These are phyloP conservation scores for Fistulinella staudtii DNA, from an alignment of 1,284 basidiomycete genomes.

Conservation along the genomic window DNA sequence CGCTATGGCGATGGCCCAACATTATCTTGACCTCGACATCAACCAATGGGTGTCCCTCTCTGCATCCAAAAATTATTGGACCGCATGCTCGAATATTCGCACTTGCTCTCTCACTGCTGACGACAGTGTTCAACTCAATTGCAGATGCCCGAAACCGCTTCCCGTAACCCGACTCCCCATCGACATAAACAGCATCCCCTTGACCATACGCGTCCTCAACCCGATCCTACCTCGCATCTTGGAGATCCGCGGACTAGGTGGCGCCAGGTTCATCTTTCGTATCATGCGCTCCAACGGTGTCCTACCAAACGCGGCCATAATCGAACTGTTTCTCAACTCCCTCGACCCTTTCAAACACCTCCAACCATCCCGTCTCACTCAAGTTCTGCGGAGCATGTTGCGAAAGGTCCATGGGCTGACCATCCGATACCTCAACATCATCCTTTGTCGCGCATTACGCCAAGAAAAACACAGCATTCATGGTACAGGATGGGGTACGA, in stretches of 20 bases:
- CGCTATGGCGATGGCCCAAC: no score
- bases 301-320: conserved; percentile 48
- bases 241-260: conserved; percentile 43
- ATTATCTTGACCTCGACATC: no score
- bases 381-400: conserved; percentile 43
- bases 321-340: conserved; percentile 51
- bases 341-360: conserved; percentile 41
- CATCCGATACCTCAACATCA: conserved; percentile 46
- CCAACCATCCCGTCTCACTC: conserved; percentile 44
- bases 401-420: conserved; percentile 40
- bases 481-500: conserved; percentile 50
- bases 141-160: conserved; percentile 24
- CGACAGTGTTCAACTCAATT: conserved; percentile 39
- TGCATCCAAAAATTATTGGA: no score
- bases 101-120: conserved; percentile 50
- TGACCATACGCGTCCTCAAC: conserved; percentile 55
- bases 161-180: conserved; percentile 25
- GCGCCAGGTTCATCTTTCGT: conserved; percentile 41
- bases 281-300: conserved; percentile 53
- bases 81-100: no score
- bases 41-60: no score
- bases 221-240: conserved; percentile 50
- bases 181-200: conserved; percentile 35
- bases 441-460: conserved; percentile 47
- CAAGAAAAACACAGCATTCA: conserved; percentile 42